phyloP scores from a whole-genome alignment of 768 basidiomycete species.

The Mycena amicta region DNA sequence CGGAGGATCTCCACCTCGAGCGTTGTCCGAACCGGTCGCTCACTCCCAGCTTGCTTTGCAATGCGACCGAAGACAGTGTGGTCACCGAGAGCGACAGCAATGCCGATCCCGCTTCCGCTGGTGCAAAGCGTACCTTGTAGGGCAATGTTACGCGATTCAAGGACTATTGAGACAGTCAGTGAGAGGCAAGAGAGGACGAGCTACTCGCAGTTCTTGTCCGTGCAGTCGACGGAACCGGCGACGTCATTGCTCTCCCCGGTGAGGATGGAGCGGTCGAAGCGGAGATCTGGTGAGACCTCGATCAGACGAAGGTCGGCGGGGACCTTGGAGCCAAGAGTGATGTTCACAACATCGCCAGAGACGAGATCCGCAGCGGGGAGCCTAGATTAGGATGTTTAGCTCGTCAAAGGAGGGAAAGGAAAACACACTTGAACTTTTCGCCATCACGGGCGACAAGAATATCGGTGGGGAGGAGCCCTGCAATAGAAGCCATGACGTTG shows the following conservation, averaged over 20 bases:
- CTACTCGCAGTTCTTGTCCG: constrained; percentile 36
- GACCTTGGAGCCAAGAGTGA: constrained; percentile 67
- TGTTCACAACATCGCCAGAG: constrained; percentile 65
- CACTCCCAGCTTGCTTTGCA: constrained; percentile 40
- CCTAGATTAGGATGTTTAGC: constrained; percentile 36
- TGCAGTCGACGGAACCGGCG: constrained; percentile 34
- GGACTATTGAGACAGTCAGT: constrained; percentile 25
- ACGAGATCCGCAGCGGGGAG: constrained; percentile 64
- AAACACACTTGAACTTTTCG: constrained; percentile 27
- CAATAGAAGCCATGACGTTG: constrained; percentile 63
- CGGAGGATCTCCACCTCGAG: constrained; percentile 57
- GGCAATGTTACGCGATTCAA: constrained; percentile 59
- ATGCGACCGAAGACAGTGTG: constrained; percentile 49
- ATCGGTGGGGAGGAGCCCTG: constrained; percentile 66
- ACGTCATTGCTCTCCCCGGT: constrained; percentile 57
- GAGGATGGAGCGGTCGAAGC: constrained; percentile 65
- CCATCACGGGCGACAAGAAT: constrained; percentile 63
- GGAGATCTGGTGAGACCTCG: constrained; percentile 56
- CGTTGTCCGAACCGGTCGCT: constrained; percentile 43
- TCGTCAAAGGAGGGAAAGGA: background rate
- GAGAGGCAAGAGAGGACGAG: background rate
- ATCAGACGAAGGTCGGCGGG: constrained; percentile 74
- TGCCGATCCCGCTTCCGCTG: constrained; percentile 49
- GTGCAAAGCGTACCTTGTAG: constrained; percentile 58
- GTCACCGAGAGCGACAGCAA: constrained; percentile 54